Evolutionary conservation across 2,329 filamentous ascomycete genomes (phyloP), one percentile per base, ranked within the genome.

Genomic region (Aspergillus tanneri): DNA sequence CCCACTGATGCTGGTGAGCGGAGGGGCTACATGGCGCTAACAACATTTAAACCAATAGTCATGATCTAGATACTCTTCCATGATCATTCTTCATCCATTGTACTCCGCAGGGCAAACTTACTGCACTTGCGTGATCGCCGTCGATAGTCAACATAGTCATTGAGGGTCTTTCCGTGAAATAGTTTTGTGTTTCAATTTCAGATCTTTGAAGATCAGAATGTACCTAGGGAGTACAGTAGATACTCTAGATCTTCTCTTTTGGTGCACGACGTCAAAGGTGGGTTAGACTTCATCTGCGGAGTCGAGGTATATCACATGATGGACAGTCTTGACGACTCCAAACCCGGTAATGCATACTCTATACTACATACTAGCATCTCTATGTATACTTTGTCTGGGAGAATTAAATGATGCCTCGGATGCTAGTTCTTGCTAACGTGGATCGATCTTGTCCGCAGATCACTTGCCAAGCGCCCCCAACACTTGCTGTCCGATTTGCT

Each of bases 121-220:
- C n/a, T n/a, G 18, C 12, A 35, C 18, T 19, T 25, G 34, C 14
- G 34, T 14, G 39, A 50, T 53, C 43, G 34, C 43, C 47, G n/a
- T 36, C 47, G 43, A 53, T 47, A 46, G 48, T 50, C 27, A 23
- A 43, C 43, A 44, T 19, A 23, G 28, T 30, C 30, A 43, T 47
- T 46, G 34, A 30, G 21, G 14, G 21, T 18, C 18, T 32, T 53
- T 44, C 43, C 42, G 44, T 40, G 40, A 43, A 36, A 43, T 43
- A 35, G 28, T 24, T 16, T 19, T 14, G 8, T 18, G 25, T 14
- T 22, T 36, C 12, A 25, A 30, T 43, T 34, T 34, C 30, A 34
- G 30, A 11, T 14, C 41, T 30, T 2, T 23, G 30, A 36, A 23
- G 34, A 32, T 21, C 41, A 45, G 21, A 11, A 30, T 45, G 11